Percentiles rank a stretch among this genome's conserved stretches.
Conservation (phyloP, 305 asterid species). For the Fraxinus nigra region DNA sequence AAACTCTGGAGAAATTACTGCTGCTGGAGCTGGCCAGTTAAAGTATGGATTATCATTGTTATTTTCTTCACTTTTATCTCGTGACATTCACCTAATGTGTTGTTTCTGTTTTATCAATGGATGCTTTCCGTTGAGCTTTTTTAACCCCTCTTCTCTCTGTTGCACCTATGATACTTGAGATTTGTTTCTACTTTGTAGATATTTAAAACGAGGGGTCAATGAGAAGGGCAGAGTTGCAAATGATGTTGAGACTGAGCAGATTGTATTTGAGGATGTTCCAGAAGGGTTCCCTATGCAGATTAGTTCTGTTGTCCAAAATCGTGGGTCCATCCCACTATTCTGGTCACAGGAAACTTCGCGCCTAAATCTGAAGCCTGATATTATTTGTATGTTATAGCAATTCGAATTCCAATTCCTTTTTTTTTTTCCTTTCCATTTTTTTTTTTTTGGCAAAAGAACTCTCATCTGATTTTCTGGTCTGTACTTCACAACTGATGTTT, state of each 20-base stretch:
- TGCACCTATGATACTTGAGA: constrained; percentile 9
- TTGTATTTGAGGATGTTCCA: constrained; percentile 67
- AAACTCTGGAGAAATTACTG: constrained; percentile 10
- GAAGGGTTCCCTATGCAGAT: constrained; percentile 68
- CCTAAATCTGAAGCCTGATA: constrained; percentile 85
- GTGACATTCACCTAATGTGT: background rate
- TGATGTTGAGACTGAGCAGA: constrained; percentile 97
- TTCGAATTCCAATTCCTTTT: constrained; percentile 1
- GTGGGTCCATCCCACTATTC: constrained; percentile 97
- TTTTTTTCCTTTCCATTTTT: background rate
- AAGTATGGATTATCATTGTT: background rate
- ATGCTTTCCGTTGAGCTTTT: constrained; percentile 1
- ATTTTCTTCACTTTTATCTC: background rate
- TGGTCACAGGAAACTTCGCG: constrained; percentile 99
- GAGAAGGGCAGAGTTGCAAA: constrained; percentile 93
- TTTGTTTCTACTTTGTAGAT: constrained; percentile 43
- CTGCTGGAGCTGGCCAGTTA: background rate
- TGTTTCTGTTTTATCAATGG: background rate
- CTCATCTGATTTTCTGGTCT: constrained; percentile 19
- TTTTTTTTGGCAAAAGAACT: background rate
- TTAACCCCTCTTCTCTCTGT: background rate
- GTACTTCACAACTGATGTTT: constrained; percentile 17
- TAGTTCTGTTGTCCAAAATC: constrained; percentile 92
- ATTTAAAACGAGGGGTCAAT: constrained; percentile 90
- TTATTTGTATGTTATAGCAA: constrained; percentile 57